Conservation (phyloP, 108 stramenopile genomes). For the Epipyxis sp. region DNA sequence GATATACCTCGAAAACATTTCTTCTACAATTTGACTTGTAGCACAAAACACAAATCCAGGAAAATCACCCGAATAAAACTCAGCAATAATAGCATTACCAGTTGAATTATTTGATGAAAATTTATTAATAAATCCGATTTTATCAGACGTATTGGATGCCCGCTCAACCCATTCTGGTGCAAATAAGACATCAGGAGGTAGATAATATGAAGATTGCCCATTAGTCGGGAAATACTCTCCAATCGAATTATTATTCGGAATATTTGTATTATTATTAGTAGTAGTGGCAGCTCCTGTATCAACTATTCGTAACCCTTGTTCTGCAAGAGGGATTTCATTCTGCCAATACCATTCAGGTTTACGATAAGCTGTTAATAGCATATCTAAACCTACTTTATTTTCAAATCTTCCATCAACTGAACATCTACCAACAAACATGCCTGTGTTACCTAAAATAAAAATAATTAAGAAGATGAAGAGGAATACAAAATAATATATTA, state of each 20-base stretch:
- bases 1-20: too few species aligned
- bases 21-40: background rate
- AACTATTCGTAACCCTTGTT: background rate
- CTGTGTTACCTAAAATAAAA: background rate
- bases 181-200: conserved; percentile 10
- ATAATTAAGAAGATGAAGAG: too few species aligned
- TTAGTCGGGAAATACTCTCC: conserved; percentile 17
- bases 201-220: background rate
- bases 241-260: too few species aligned
- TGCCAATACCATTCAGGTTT: conserved; percentile 25
- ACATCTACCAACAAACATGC: conserved; percentile 25
- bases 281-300: background rate
- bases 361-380: conserved; percentile 25
- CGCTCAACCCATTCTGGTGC: conserved; percentile 21
- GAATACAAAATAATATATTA: too few species aligned
- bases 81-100: too few species aligned
- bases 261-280: too few species aligned
- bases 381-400: conserved; percentile 16
- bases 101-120: too few species aligned
- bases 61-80: background rate
- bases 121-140: too few species aligned
- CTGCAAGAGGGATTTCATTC: background rate
- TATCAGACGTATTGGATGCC: too few species aligned
- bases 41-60: conserved; percentile 5
- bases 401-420: conserved; percentile 22